Evolutionary conservation across 352 stramenopile genomes (phyloP).

Genomic region (Globisporangium carolinianum): DNA sequence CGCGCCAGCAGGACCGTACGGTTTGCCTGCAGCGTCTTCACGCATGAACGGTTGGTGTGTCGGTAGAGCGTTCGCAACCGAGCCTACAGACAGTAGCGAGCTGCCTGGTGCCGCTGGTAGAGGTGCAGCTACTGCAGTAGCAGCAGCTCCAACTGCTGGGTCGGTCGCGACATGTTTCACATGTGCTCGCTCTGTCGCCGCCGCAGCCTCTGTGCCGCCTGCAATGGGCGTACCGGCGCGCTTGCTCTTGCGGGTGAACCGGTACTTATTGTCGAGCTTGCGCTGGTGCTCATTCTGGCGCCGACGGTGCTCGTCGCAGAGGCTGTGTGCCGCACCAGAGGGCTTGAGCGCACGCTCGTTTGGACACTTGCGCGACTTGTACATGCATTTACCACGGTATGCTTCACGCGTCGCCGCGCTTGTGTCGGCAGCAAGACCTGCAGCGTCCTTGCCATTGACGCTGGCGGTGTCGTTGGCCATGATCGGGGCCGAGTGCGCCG

Average conservation of each 20-base stretch:
- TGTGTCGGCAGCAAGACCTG: no score
- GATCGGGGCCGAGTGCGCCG: no score
- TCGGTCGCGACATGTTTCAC: not conserved
- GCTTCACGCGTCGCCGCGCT: not conserved
- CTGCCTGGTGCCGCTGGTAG: no score
- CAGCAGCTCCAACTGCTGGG: no score
- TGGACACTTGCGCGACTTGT: conserved; percentile 84
- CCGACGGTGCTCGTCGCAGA: conserved; percentile 78
- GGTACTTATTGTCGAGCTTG: conserved; percentile 84
- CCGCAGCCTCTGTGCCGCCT: not conserved
- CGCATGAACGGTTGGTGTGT: not conserved
- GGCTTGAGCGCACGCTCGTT: conserved; percentile 86
- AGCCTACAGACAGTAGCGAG: not conserved
- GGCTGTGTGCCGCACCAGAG: conserved; percentile 72
- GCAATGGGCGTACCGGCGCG: conserved; percentile 2
- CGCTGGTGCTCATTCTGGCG: conserved; percentile 84
- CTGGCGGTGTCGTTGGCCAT: no score
- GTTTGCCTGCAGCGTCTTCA: not conserved
- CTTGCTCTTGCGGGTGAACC: conserved; percentile 57
- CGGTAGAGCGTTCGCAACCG: no score
- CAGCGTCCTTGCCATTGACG: no score
- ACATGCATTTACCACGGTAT: conserved; percentile 74
- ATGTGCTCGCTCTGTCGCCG: not conserved
- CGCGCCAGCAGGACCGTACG: conserved; percentile 38
- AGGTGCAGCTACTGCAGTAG: not conserved